A percentile compares a stretch with the other conserved stretches of the same genome.
Conservation (phyloP, 345 rosid genomes). For the Nasturtium officinale region DNA sequence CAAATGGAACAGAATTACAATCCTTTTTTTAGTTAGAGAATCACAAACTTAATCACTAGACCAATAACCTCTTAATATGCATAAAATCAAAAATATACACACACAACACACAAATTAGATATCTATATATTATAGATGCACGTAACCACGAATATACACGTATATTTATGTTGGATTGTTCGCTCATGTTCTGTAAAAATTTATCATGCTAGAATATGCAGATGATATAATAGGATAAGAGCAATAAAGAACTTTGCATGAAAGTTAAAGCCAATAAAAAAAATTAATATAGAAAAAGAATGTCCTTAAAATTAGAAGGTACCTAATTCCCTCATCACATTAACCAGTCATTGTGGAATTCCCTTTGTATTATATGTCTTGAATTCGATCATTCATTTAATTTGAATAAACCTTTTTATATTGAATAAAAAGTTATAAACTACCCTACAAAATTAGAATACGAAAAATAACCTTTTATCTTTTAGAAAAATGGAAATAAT, state of each 20-base stretch:
- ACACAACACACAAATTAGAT: not conserved
- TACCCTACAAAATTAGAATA: not conserved
- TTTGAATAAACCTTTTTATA: constrained; percentile 5
- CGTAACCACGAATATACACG: constrained; percentile 36
- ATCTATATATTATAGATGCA: constrained; percentile 2
- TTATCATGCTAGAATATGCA: constrained; percentile 40
- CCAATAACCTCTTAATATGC: not conserved
- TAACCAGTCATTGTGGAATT: constrained; percentile 41
- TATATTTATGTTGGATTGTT: constrained; percentile 34
- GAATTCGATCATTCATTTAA: not conserved
- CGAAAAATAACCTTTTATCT: not conserved
- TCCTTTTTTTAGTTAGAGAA: too few relatives aligned
- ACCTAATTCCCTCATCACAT: constrained; percentile 43
- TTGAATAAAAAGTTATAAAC: not conserved
- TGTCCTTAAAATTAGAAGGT: constrained; percentile 31
- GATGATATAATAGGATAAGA: constrained; percentile 38
- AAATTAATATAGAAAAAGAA: not conserved
- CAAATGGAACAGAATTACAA: not conserved
- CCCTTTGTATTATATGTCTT: constrained; percentile 35
- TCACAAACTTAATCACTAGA: not conserved
- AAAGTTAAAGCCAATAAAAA: constrained; percentile 33
- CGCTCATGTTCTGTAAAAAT: constrained; percentile 32
- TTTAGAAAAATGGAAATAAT: constrained; percentile 1
- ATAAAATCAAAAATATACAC: not conserved
- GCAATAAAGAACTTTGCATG: constrained; percentile 31